Evolutionary conservation across 2,329 filamentous ascomycete species (phyloP), one percentile per base, ranked within the genome.

Genomic region (Colletotrichum filicis): DNA sequence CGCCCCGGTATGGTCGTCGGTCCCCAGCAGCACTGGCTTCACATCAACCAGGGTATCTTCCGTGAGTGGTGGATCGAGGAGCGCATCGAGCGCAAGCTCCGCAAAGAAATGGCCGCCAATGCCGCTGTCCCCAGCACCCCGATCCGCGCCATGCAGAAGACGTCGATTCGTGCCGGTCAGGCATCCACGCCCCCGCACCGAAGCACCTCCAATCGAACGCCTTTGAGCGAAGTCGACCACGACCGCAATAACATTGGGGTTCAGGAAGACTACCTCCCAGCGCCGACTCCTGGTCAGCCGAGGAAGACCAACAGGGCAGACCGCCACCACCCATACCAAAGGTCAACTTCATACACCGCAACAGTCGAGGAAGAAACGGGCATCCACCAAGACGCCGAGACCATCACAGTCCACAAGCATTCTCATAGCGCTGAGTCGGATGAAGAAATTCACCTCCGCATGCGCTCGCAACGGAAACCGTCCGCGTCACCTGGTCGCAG

Each of bases 21-120:
- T 0, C 97, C 97, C 52, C 97, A 99, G 81, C 97, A 99, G 84
- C 97, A 99, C 84, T 99, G 97, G 97, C 90, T 99, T 67, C 97
- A 99, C 81, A 90, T 99, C 75, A 98, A 99, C 85, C 97, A 99
- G 84, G 94, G 94, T 46, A 92, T 94, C 46, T 99, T 99, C 91
- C 91, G 97, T n/a, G 95, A 98, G 83, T 99, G 97, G 97, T 98
- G 95, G 94, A 90, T 97, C 79, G 95, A 95, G 84, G 94, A 96
- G 85, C 94, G 95, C 79, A 85, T 96, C 71, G 93, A 95, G 82
- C 91, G 88, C 68, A 91, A 89, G 81, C 84, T 92, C 66, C 84
- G 89, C 59, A 90, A 89, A 80, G 90, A 92, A 80, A 85, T 90
- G 78, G 85, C 88, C 28, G 83, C 85, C 22, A 79, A 85, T 52